Conservation (phyloP, 2,329 filamentous ascomycete genomes). For the Aspergillus chevalieri region DNA sequence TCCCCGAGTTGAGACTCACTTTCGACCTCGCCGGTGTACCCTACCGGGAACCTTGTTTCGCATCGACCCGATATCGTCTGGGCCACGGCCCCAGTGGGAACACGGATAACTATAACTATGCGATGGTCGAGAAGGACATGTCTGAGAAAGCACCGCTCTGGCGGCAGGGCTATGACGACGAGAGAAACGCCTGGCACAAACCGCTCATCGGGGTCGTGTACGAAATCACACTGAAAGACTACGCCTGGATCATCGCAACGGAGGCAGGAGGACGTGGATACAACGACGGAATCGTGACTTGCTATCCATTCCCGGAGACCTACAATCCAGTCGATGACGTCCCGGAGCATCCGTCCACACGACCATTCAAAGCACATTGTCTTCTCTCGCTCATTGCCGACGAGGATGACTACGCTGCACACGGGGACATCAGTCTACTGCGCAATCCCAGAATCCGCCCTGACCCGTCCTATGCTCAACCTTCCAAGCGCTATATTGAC, state of each 20-base stretch:
- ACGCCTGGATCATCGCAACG: conserved; percentile 76
- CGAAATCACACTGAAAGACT: conserved; percentile 80
- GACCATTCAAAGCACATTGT: conserved; percentile 75
- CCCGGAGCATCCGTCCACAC: conserved; percentile 57
- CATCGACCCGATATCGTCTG: conserved; percentile 61
- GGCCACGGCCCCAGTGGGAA: too few species aligned
- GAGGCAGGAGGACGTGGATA: conserved; percentile 87
- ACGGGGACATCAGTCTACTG: too few species aligned
- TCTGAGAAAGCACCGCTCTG: conserved; percentile 29
- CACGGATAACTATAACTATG: too few species aligned
- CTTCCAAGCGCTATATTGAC: conserved; percentile 75
- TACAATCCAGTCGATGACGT: conserved; percentile 49
- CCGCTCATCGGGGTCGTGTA: conserved; percentile 91
- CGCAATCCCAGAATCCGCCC: conserved; percentile 50
- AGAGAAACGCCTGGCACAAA: conserved; percentile 65
- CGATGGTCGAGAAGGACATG: too few species aligned
- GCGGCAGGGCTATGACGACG: conserved; percentile 28
- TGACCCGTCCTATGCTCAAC: conserved; percentile 67
- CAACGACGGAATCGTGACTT: conserved; percentile 72
- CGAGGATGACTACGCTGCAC: conserved; percentile 12
- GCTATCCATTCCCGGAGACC: conserved; percentile 58
- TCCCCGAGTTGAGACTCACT: conserved; percentile 68
- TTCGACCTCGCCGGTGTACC: conserved; percentile 84
- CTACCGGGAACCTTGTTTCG: conserved; percentile 87
- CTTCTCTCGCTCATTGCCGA: conserved; percentile 60